Conservation (phyloP, 352 stramenopile genomes). For the Phytophthora cryptogea region DNA sequence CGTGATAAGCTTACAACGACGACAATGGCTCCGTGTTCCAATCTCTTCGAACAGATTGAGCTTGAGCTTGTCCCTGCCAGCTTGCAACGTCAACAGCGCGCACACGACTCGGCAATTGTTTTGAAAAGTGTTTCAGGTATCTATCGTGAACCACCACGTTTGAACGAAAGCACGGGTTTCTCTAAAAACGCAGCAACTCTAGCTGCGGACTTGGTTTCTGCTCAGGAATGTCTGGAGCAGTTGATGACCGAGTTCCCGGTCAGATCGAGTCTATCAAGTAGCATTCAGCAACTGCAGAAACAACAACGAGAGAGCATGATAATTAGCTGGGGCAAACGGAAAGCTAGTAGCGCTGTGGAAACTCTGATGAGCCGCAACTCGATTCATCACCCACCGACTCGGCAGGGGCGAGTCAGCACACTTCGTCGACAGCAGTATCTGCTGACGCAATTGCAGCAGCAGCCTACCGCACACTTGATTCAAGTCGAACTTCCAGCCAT, state of each 20-base stretch:
- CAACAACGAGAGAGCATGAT: conserved; percentile 49
- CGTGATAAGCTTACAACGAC: conserved; percentile 33
- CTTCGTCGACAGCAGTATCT: conserved; percentile 22
- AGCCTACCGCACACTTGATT: conserved; percentile 40
- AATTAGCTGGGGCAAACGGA: conserved; percentile 35
- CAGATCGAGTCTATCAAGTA: conserved; percentile 38
- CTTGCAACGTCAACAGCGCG: conserved; percentile 18
- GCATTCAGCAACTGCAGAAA: conserved; percentile 48
- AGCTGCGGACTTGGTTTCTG: conserved; percentile 5
- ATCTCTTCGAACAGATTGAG: conserved; percentile 26
- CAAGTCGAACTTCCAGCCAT: conserved; percentile 56
- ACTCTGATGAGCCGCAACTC: conserved; percentile 4
- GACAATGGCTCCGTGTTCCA: conserved; percentile 7
- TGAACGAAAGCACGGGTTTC: not conserved
- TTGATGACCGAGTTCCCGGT: conserved; percentile 33
- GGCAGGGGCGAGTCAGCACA: conserved; percentile 11
- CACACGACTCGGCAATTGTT: conserved; percentile 5
- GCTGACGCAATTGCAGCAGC: conserved; percentile 29
- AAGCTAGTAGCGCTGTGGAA: conserved; percentile 4
- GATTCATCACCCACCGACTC: conserved; percentile 5
- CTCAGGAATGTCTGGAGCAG: conserved; percentile 30
- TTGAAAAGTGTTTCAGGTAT: conserved; percentile 19
- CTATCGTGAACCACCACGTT: conserved; percentile 4
- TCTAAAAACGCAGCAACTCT: not conserved
- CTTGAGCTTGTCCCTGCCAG: conserved; percentile 18